Evolutionary conservation across 2,329 filamentous ascomycete species (phyloP), one percentile per base, ranked within the genome.

Genomic region (Cladophialophora exuberans): DNA sequence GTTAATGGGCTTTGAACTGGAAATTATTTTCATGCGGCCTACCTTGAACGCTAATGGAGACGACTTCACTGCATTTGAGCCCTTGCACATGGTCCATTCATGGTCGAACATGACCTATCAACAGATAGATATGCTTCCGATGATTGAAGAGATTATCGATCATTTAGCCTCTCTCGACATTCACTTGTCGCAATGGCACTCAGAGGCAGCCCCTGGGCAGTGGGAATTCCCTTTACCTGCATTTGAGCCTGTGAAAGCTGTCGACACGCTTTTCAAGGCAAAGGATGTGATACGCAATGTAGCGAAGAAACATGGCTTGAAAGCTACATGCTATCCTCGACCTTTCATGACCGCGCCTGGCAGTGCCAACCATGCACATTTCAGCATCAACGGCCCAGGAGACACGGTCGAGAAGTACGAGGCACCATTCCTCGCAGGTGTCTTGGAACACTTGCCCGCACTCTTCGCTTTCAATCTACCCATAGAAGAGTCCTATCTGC

Each of bases 1-100:
- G 43, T 75, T 86, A 0, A 71, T 90, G 13, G 90, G 90, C 0
- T 95, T 94, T 62, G 90, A 96, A 69, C 83, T 95, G 35, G 90
- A 95, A 70, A 82, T 94, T 7, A 79, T 89, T 1, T 85, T 95
- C 60, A 75, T 93, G 61, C 78, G 79, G 35, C 78, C 78, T 17
- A 65, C 70, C 28, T 63, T 66, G 6, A 63, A 70, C 22, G 60
- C 69, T 13, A 61, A 60, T 4, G 50, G 50, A 25, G 57, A 61
- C 1, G 61, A 67, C 7, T 63, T 60, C 44, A 60, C 66, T 1
- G 69, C 70, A 3, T 71, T 76, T 57, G 63, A 71, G 1, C 76
- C 87, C 0, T 67, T 79, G n/a, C 80, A 80, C 6, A 77, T 79
- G 41, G 84, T 83, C 1, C 88, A 93, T 64, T 84, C 85, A 1